These are phyloP conservation scores for Lipomyces japonicus DNA, from an alignment of 805 yeast genomes.

Conservation along the genomic window DNA sequence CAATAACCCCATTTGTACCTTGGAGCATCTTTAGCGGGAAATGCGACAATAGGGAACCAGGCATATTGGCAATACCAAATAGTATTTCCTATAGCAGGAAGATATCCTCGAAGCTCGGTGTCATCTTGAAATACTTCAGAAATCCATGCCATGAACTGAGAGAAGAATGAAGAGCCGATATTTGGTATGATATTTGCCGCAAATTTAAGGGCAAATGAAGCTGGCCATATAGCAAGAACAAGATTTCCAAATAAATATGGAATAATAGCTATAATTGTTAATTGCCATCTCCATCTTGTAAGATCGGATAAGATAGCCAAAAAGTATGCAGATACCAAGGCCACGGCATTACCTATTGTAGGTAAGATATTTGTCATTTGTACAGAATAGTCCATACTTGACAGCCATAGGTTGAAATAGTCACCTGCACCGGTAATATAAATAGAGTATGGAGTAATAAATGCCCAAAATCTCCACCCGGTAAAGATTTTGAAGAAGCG, in stretches of 20 bases:
- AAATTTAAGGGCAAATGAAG: slow-evolving; percentile 21
- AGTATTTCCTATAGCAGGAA: slow-evolving; percentile 37
- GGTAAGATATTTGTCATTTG: slow-evolving; percentile 37
- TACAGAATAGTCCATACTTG: slow-evolving; percentile 32
- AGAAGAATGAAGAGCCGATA: slow-evolving; percentile 20
- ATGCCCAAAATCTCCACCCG: slow-evolving; percentile 25
- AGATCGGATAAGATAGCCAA: slow-evolving; percentile 36
- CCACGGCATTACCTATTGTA: slow-evolving; percentile 37
- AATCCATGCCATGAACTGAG: slow-evolving; percentile 30
- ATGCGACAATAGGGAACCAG: slow-evolving; percentile 39
- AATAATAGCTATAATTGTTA: slow-evolving; percentile 11
- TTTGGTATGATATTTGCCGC: slow-evolving; percentile 23
- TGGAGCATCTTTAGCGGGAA: slow-evolving; percentile 39
- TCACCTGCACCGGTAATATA: slow-evolving; percentile 24
- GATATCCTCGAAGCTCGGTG: slow-evolving; percentile 34
- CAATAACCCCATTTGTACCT: slow-evolving; percentile 29
- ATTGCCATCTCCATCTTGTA: slow-evolving; percentile 35
- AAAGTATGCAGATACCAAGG: slow-evolving; percentile 33
- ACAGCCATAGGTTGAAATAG: slow-evolving; percentile 33
- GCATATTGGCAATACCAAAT: slow-evolving; percentile 38
- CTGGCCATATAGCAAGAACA: slow-evolving; percentile 24
- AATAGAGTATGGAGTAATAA: slow-evolving; percentile 14
- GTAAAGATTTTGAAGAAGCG: slow-evolving; percentile 15
- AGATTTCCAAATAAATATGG: slow-evolving; percentile 24
- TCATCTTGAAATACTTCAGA: slow-evolving; percentile 33